These are phyloP conservation scores for Colletotrichum gigasporum DNA, from an alignment of 2,329 filamentous ascomycete genomes.

Conservation along the genomic window DNA sequence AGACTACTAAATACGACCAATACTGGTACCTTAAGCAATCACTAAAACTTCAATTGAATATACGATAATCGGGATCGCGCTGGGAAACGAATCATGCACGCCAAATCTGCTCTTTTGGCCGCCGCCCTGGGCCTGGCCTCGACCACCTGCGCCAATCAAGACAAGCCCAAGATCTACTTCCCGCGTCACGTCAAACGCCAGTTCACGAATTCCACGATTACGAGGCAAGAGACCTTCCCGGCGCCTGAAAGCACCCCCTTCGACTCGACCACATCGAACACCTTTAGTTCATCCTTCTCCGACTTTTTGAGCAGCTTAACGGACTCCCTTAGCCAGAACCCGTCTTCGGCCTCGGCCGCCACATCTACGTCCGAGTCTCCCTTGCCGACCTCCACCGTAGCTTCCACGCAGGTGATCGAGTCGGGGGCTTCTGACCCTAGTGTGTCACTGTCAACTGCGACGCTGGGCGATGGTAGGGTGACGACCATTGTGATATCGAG, in stretches of 20 bases:
- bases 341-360: constrained; percentile 1
- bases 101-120: constrained; percentile 55
- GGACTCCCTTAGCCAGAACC: constrained; percentile 30
- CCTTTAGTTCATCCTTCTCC: constrained; percentile 3
- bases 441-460: constrained; percentile 30
- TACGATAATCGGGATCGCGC: neutral
- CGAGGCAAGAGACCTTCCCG: constrained; percentile 39
- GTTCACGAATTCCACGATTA: constrained; percentile 53
- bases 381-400: constrained; percentile 3
- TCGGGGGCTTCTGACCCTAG: constrained; percentile 9
- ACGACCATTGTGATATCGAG: constrained; percentile 41
- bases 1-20: constrained; percentile 9
- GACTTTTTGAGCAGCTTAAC: constrained; percentile 30
- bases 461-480: constrained; percentile 31
- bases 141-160: constrained; percentile 53
- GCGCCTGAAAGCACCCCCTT: constrained; percentile 37
- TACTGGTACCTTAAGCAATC: constrained; percentile 28
- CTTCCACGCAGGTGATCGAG: neutral
- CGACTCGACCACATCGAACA: neutral
- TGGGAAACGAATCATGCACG: constrained; percentile 55
- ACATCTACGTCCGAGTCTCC: neutral
- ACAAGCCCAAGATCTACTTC: constrained; percentile 64
- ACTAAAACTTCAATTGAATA: constrained; percentile 16
- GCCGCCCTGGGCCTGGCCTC: constrained; percentile 59
- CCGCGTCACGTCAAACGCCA: constrained; percentile 65